Percentiles rank a stretch among this genome's conserved stretches.
Conservation (phyloP, 768 basidiomycete genomes). For the Dentipellis sp. region DNA sequence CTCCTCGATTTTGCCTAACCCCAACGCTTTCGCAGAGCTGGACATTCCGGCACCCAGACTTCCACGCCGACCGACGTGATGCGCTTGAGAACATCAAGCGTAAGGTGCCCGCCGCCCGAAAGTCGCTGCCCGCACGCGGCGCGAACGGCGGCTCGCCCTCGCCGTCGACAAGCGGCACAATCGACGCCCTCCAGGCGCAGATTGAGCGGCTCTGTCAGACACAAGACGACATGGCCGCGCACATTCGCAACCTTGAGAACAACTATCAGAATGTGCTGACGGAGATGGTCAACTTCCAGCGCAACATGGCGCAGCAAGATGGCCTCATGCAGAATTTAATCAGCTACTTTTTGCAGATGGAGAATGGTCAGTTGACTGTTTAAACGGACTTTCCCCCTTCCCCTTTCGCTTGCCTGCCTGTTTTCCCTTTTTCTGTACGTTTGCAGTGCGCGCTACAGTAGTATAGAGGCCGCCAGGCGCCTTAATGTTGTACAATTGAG, state of each 20-base stretch:
- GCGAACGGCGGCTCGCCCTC: constrained; percentile 18
- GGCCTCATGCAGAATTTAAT: constrained; percentile 74
- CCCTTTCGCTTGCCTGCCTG: not conserved
- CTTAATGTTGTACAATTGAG: constrained; percentile 7
- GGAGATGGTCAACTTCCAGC: constrained; percentile 67
- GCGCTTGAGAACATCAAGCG: constrained; percentile 61
- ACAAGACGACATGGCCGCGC: constrained; percentile 42
- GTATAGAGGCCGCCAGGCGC: not conserved
- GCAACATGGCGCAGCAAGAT: constrained; percentile 78
- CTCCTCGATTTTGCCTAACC: constrained; percentile 11
- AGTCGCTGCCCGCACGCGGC: constrained; percentile 17
- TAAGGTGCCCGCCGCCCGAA: constrained; percentile 36
- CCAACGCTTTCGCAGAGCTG: constrained; percentile 24
- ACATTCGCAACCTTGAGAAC: constrained; percentile 48
- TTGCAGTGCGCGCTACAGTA: not conserved
- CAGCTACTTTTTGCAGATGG: constrained; percentile 69
- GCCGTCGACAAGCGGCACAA: constrained; percentile 18
- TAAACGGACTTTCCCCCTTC: constrained; percentile 3
- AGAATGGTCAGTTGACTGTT: constrained; percentile 39
- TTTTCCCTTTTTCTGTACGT: constrained; percentile 16
- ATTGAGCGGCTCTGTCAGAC: constrained; percentile 36
- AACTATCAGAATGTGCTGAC: constrained; percentile 61
- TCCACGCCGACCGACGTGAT: constrained; percentile 41
- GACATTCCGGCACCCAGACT: constrained; percentile 47
- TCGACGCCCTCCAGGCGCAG: constrained; percentile 36